A percentile compares a stretch with the other conserved stretches of the same genome.
Evolutionary conservation across 2,329 filamentous ascomycete species (phyloP).

Genomic region (Mycosphaerella arachidis): DNA sequence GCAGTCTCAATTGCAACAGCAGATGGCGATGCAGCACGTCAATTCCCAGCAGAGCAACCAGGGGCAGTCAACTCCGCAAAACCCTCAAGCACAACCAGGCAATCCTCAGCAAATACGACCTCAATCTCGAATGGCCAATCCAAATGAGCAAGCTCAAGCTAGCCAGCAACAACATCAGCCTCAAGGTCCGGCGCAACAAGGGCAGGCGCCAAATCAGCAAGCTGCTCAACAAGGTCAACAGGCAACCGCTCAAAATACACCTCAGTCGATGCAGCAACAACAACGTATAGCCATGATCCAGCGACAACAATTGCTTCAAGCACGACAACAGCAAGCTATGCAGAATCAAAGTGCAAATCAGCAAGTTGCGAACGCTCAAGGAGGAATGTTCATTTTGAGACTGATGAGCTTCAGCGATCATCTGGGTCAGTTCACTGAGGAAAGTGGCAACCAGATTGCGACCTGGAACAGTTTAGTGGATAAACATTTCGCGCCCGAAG

Average conservation of each 20-base stretch:
- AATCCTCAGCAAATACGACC: constrained; percentile 38
- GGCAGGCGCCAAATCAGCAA: constrained; percentile 32
- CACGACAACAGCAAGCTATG: constrained; percentile 28
- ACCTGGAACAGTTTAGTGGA: constrained; percentile 79
- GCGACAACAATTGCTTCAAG: constrained; percentile 25
- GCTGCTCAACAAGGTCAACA: constrained; percentile 40
- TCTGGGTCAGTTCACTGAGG: constrained; percentile 51
- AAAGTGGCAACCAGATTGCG: constrained; percentile 60
- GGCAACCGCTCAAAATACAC: constrained; percentile 34
- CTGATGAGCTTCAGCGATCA: constrained; percentile 55
- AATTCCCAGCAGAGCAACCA: constrained; percentile 48
- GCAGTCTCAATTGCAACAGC: constrained; percentile 40
- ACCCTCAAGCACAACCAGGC: constrained; percentile 34
- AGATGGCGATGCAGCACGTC: constrained; percentile 44
- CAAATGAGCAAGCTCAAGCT: constrained; percentile 28
- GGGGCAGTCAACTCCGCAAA: constrained; percentile 40
- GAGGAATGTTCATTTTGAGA: constrained; percentile 46
- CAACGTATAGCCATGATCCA: constrained; percentile 24
- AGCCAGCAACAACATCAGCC: constrained; percentile 26
- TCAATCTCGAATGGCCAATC: constrained; percentile 36
- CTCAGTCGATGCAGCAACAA: constrained; percentile 21
- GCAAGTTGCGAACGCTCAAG: constrained; percentile 13
- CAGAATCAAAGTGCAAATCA: constrained; percentile 4
- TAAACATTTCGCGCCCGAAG: constrained; percentile 73
- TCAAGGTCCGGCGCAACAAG: constrained; percentile 31